Conservation (phyloP, 2,329 filamentous ascomycete species). For the Raffaelea arxii region DNA sequence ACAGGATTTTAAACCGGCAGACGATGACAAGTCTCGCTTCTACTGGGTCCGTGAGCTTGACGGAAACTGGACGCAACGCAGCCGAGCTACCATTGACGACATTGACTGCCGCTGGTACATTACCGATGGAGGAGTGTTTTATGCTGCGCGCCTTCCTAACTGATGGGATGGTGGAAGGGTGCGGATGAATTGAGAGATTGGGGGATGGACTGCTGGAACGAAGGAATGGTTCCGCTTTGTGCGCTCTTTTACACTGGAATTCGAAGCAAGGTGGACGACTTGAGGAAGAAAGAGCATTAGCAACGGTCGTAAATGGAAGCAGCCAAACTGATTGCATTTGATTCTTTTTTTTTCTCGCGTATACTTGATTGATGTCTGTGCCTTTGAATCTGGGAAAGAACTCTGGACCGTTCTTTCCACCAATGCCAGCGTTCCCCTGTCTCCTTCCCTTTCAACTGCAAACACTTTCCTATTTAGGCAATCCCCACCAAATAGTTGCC, state of each 20-base stretch:
- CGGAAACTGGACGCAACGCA: constrained; percentile 49
- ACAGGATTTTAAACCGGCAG: constrained; percentile 54
- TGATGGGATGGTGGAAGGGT: too few relatives aligned
- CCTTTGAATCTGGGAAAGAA: neutral
- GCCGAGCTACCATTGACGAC: constrained; percentile 49
- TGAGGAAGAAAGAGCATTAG: too few relatives aligned
- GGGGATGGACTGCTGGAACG: too few relatives aligned
- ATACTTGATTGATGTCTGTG: neutral
- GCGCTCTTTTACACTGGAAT: too few relatives aligned
- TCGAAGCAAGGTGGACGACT: too few relatives aligned
- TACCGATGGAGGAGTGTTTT: constrained; percentile 47
- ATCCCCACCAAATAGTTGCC: too few relatives aligned
- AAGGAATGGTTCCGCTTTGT: too few relatives aligned
- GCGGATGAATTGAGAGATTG: too few relatives aligned
- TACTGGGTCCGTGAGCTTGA: constrained; percentile 54
- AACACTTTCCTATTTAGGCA: too few relatives aligned
- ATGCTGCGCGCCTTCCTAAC: constrained; percentile 44
- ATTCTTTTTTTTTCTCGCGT: neutral
- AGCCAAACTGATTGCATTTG: neutral
- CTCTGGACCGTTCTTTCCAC: too few relatives aligned
- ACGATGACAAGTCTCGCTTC: constrained; percentile 49
- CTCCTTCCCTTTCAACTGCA: too few relatives aligned
- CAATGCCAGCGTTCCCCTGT: too few relatives aligned
- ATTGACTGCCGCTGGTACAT: constrained; percentile 50
- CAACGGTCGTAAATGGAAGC: neutral